Percentiles rank a stretch among this genome's conserved stretches.
Conservation (phyloP, 2,329 filamentous ascomycete genomes). For the Paecilomyces dactylethromorphus region DNA sequence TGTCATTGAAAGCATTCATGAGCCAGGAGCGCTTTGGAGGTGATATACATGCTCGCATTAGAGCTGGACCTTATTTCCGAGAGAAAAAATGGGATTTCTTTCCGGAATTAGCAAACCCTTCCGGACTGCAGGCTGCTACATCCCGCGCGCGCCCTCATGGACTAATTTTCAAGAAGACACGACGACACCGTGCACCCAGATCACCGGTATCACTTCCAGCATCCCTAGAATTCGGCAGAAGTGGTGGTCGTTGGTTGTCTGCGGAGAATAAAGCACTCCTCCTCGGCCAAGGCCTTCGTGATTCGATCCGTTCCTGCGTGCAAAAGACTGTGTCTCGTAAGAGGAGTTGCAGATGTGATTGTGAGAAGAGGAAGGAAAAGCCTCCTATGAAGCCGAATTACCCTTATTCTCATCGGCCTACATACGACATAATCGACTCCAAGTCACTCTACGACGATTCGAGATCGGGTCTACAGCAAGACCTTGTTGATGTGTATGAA, state of each 20-base stretch:
- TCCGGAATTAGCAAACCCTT: constrained; percentile 28
- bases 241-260: constrained; percentile 16
- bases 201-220: not conserved
- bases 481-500: not conserved
- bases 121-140: constrained; percentile 10
- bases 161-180: not conserved
- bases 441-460: not conserved
- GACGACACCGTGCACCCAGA: not conserved
- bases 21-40: constrained; percentile 19
- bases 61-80: constrained; percentile 30
- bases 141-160: constrained; percentile 8
- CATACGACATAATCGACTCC: not conserved
- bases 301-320: constrained; percentile 29
- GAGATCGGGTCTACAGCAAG: not conserved
- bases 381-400: not conserved
- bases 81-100: constrained; percentile 38
- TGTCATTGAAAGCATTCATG: constrained; percentile 12
- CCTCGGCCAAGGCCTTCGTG: constrained; percentile 19
- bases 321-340: constrained; percentile 19
- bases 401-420: not conserved
- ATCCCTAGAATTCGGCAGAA: constrained; percentile 13
- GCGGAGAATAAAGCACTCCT: constrained; percentile 13
- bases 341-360: not conserved
- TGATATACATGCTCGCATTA: constrained; percentile 11
- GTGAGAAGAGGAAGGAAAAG: not conserved